Evolutionary conservation across 2,329 filamentous ascomycete genomes (phyloP).

Genomic region (Volutella citrinella): DNA sequence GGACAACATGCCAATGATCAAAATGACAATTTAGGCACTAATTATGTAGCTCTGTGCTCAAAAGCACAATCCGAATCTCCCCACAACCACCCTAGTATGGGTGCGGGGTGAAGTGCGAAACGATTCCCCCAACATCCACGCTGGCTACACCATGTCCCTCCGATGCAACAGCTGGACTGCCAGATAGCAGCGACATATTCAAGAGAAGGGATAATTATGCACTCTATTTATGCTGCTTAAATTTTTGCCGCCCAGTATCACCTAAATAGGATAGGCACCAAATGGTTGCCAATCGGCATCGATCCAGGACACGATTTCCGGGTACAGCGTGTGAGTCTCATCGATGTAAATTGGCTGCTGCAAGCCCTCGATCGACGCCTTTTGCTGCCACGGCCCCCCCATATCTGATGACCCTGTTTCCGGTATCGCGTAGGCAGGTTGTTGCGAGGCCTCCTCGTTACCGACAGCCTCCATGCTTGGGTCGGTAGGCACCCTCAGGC

Average conservation of each 20-base stretch:
- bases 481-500: constrained; percentile 26
- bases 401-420: constrained; percentile 19
- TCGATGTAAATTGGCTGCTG: constrained; percentile 27
- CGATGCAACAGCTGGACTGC: no score
- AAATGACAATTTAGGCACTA: no score
- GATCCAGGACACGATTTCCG: constrained; percentile 37
- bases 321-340: constrained; percentile 30
- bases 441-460: constrained; percentile 8
- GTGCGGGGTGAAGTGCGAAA: no score
- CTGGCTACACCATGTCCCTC: no score
- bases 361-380: constrained; percentile 13
- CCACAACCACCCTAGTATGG: no score
- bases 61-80: no score
- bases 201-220: no score
- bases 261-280: constrained; percentile 23
- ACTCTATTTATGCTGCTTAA: no score
- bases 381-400: constrained; percentile 19
- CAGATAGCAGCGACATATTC: no score
- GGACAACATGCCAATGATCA: no score
- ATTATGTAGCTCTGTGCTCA: no score
- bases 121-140: no score
- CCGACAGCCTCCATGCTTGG: constrained; percentile 6
- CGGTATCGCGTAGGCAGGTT: constrained; percentile 16
- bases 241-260: not conserved
- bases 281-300: constrained; percentile 34